These are phyloP conservation scores for Periconia sp. DNA, from an alignment of 2,329 filamentous ascomycete species.

Conservation along the genomic window DNA sequence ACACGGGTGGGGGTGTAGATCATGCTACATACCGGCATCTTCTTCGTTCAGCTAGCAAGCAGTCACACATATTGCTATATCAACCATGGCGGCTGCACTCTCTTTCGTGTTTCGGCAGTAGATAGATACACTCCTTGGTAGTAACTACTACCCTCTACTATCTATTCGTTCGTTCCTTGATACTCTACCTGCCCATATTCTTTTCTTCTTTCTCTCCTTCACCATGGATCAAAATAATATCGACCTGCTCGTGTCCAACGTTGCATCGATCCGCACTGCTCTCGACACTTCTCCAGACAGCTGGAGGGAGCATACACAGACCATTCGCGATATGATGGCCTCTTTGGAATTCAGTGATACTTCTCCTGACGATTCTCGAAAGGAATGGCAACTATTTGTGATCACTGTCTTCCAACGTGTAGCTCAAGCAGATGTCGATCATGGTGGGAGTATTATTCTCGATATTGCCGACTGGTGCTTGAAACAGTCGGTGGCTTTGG, in stretches of 20 bases:
- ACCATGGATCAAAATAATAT: conserved; percentile 19
- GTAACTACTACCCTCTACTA: not conserved
- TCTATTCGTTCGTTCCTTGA: not conserved
- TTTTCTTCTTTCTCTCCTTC: not conserved
- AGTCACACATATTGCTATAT: not conserved
- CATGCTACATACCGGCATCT: not conserved
- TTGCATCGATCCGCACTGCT: conserved; percentile 35
- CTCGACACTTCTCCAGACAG: conserved; percentile 35
- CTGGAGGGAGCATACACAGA: conserved; percentile 28
- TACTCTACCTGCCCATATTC: not conserved
- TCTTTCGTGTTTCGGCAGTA: not conserved
- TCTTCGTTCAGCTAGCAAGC: not conserved
- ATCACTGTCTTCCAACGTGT: conserved; percentile 52
- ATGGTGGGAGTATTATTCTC: conserved; percentile 38
- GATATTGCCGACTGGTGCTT: conserved; percentile 56
- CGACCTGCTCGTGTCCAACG: conserved; percentile 22
- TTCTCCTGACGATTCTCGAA: conserved; percentile 12
- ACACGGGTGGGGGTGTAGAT: no score
- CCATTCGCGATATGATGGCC: conserved; percentile 19
- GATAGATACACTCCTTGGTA: not conserved
- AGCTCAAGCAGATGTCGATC: conserved; percentile 53
- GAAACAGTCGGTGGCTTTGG: conserved; percentile 49
- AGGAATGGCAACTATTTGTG: conserved; percentile 26
- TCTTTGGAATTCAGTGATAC: conserved; percentile 21
- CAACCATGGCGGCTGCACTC: not conserved